Base-by-base conservation (phyloP, 371 early-diverging fungal species). In the Mortierella sp. region DNA sequence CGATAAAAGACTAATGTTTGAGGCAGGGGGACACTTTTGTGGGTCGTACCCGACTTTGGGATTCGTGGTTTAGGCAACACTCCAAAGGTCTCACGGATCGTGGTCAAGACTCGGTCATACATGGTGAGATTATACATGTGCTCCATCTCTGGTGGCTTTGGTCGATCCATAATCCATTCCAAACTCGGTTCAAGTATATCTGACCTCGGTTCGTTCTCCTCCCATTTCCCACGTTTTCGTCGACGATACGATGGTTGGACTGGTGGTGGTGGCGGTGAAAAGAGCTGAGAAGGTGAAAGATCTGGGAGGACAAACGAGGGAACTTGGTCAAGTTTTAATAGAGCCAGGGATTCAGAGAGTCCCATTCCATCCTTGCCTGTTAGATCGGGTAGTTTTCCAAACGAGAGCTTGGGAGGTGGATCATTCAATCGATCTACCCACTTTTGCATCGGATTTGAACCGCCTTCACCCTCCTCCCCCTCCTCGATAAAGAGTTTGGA, bases 51-150 rank as follows among this genome's bases (percentile, higher is more conserved):
- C n/a, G n/a, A n/a, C 3, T 37, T 37, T 37, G 37, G 37, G 37
- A 37, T 37, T n/a, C n/a, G n/a, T n/a, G n/a, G n/a, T 37, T 3
- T 37, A 37, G 37, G 37, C 37, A 3, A 5, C 37, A 37, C 37
- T 5, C 37, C 37, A 37, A 37, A 37, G 5, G 37, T 37, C 5
- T 37, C 57, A 9, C 69, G 74, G 14, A 58, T 53, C 1, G 61
- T 45, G 18, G 44, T 23, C 29, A 74, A 51, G 11, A 74, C 61
- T 21, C 50, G 60, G 19, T 69, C 61, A 18, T 69, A 74, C 74
- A 69, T 74, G 43, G 16, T 50, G 6, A 68, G 61, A 16, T 64
- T 74, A 44, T 45, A 74, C 74, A 74, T 74, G 19, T 60, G 56
- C 16, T 74, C 69, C 29, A 74, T 60, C 47, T 28, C 23, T 37